Evolutionary conservation across 2,329 filamentous ascomycete species (phyloP), one percentile per base, ranked within the genome.

Genomic region (Thermomyces lanuginosus): DNA sequence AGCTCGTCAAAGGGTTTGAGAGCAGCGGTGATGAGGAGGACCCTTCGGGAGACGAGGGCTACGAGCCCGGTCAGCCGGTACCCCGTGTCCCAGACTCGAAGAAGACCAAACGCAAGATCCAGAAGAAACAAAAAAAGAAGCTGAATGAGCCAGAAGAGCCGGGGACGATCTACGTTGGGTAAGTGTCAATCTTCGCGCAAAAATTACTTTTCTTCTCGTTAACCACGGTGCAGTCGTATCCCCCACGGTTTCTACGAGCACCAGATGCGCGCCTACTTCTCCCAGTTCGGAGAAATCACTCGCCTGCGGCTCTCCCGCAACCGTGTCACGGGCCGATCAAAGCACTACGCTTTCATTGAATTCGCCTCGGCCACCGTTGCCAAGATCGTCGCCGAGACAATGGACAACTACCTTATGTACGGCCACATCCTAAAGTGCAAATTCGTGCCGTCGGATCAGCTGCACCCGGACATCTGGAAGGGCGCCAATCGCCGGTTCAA

Each of bases 181-280:
- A 48, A 41, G 61, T 46, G 27, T 30, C 29, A 30, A 35, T 29
- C 26, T 16, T 11, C 21, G 7, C 6, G n/a, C 11, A 14, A 7
- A 16, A 12, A 10, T n/a, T n/a, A 16, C 3, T 23, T 3, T 28
- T 24, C 33, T 44, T 32, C 42, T 39, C 26, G 33, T 15, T 27
- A 22, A 27, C 26, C 21, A 36, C 27, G 13, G 12, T 3, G 17
- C 31, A 68, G 67, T 29, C 81, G 83, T 38, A 76, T 92, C 33
- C 84, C 84, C 20, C 81, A 89, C 57, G 80, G 89, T 58, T 98
- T 98, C 70, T 95, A 86, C 64, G 89, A 98, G 60, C 71, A 83
- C 45, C 78, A 95, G 58, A 91, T 98, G 77, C 73, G 72, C 42
- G 72, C 75, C 38, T 98, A 95, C 63, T 92, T 95, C 49, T 69